Percentiles rank a stretch among this genome's conserved stretches.
Evolutionary conservation across 2,329 filamentous ascomycete genomes (phyloP).

Genomic region (Apiospora phragmitis): DNA sequence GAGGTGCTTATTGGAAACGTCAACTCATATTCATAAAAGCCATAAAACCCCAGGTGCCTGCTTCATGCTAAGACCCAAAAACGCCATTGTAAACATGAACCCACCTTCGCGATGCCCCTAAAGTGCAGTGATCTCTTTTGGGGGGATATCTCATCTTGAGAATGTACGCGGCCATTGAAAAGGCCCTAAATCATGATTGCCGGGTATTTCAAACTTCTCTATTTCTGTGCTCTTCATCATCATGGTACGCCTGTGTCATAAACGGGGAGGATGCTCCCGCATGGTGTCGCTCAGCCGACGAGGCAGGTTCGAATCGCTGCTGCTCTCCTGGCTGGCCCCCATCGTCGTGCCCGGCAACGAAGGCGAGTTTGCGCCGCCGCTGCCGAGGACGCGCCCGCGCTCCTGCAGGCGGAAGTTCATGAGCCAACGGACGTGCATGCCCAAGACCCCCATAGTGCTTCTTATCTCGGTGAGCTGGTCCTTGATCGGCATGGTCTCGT

Average conservation of each 20-base stretch:
- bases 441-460: constrained; percentile 57
- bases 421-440: constrained; percentile 61
- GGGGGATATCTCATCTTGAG: neutral
- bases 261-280: constrained; percentile 31
- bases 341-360: constrained; percentile 23
- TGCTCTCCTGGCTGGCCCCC: constrained; percentile 26
- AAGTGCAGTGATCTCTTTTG: neutral
- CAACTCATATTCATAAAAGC: neutral
- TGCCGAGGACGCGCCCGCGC: constrained; percentile 29
- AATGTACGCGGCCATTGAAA: neutral
- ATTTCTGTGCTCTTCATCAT: neutral
- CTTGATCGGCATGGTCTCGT: constrained; percentile 61
- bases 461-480: constrained; percentile 62
- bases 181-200: neutral
- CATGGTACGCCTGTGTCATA: constrained; percentile 20
- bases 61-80: neutral
- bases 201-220: neutral
- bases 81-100: neutral
- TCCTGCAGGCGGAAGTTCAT: constrained; percentile 54
- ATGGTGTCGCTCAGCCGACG: constrained; percentile 31
- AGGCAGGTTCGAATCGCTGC: constrained; percentile 22
- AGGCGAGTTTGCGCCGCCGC: constrained; percentile 18
- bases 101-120: neutral
- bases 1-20: neutral
- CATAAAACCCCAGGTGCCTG: neutral